These are phyloP conservation scores for Aspergillus brasiliensis DNA, from an alignment of 2,329 filamentous ascomycete genomes.

Conservation along the genomic window DNA sequence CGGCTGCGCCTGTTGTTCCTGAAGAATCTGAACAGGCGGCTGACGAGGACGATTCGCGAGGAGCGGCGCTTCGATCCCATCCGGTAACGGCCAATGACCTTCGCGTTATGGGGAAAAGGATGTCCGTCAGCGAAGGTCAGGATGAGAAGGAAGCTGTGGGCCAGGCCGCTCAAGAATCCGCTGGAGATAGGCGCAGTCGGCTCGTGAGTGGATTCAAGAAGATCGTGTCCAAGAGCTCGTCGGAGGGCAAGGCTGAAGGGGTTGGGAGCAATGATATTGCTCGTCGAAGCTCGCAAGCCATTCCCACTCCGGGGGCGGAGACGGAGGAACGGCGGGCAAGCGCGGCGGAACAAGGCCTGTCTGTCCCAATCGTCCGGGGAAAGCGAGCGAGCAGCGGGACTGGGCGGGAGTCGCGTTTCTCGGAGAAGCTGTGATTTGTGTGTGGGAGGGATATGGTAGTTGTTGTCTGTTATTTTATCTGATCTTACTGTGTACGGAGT, in stretches of 20 bases:
- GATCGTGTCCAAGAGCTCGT: slow-evolving; percentile 25
- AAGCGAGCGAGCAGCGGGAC: slow-evolving; percentile 29
- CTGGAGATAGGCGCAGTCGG: slow-evolving; percentile 17
- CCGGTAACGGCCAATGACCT: slow-evolving; percentile 31
- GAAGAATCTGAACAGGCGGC: neutral
- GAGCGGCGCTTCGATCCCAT: slow-evolving; percentile 35
- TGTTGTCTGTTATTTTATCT: too few species aligned
- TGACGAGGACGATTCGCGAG: slow-evolving; percentile 18
- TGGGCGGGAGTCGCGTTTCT: slow-evolving; percentile 39
- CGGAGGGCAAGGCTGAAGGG: slow-evolving; percentile 25
- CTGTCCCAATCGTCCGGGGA: slow-evolving; percentile 30
- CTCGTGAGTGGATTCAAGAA: slow-evolving; percentile 32
- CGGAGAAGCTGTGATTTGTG: slow-evolving; percentile 37
- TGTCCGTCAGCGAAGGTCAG: slow-evolving; percentile 18
- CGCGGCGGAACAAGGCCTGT: slow-evolving; percentile 34
- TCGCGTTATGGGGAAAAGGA: slow-evolving; percentile 17
- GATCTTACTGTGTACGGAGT: too few species aligned
- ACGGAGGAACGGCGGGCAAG: slow-evolving; percentile 31
- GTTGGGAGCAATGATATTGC: slow-evolving; percentile 7
- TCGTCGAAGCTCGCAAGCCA: slow-evolving; percentile 6
- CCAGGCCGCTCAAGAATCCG: slow-evolving; percentile 4
- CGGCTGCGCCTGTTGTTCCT: slow-evolving; percentile 1
- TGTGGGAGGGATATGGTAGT: neutral
- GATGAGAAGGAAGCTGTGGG: slow-evolving; percentile 23
- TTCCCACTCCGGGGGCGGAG: slow-evolving; percentile 20